These are phyloP conservation scores for Polyplosphaeria fusca DNA, from an alignment of 495 filamentous ascomycete genomes.

Conservation along the genomic window DNA sequence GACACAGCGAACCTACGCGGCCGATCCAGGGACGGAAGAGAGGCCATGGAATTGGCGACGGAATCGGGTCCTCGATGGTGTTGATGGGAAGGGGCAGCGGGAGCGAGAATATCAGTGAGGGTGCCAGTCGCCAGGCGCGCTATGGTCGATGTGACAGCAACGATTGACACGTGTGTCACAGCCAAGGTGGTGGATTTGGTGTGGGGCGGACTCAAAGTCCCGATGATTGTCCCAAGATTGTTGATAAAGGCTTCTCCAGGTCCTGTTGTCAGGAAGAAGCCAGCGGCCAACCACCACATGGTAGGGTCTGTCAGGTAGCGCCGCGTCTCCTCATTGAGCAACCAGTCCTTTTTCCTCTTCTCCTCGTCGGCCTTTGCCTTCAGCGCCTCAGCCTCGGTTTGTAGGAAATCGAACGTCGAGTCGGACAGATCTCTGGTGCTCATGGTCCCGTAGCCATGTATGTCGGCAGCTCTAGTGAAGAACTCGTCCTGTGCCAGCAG, in stretches of 20 bases:
- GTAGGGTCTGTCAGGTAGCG: conserved; percentile 80
- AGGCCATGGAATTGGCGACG: conserved; percentile 36
- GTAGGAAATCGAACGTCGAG: conserved; percentile 47
- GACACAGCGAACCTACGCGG: conserved; percentile 58
- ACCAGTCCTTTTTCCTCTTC: conserved; percentile 71
- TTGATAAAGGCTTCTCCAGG: conserved; percentile 97
- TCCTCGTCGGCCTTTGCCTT: conserved; percentile 61
- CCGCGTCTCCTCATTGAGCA: conserved; percentile 82
- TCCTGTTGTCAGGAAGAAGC: conserved; percentile 91
- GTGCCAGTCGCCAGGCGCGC: conserved; percentile 81
- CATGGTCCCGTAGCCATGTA: conserved; percentile 57
- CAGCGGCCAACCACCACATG: conserved; percentile 90
- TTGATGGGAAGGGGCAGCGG: conserved; percentile 45
- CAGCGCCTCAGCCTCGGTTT: conserved; percentile 45
- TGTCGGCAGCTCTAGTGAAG: conserved; percentile 45
- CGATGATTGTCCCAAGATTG: conserved; percentile 90
- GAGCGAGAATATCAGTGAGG: conserved; percentile 83
- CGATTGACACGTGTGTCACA: conserved; percentile 87
- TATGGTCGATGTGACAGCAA: conserved; percentile 86
- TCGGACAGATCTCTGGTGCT: conserved; percentile 46
- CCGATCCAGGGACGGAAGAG: conserved; percentile 34
- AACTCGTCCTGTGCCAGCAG: conserved; percentile 69
- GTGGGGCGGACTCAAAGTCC: conserved; percentile 69
- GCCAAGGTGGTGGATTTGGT: conserved; percentile 54
- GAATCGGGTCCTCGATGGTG: conserved; percentile 39